Evolutionary conservation across 2,329 filamentous ascomycete species (phyloP).

Genomic region (Ophiognomonia clavigignenti-juglandacearum): DNA sequence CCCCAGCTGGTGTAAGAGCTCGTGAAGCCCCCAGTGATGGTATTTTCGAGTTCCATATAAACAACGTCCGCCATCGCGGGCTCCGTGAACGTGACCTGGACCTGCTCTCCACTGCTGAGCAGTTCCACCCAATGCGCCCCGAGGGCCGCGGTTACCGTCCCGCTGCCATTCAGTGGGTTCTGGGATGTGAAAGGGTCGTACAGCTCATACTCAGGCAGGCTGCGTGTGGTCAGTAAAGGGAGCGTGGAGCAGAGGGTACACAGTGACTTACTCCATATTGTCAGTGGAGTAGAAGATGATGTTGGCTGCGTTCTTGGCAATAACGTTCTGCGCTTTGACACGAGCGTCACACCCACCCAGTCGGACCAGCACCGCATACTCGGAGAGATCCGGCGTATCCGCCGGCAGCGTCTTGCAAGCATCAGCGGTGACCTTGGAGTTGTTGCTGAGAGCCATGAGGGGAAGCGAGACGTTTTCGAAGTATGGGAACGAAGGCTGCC

Average conservation of each 20-base stretch:
- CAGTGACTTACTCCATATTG: slow-evolving; percentile 1
- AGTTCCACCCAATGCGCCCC: slow-evolving; percentile 21
- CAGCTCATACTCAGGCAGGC: background rate
- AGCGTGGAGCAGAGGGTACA: background rate
- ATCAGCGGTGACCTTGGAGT: slow-evolving; percentile 25
- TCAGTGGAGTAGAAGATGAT: slow-evolving; percentile 15
- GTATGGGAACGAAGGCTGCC: slow-evolving; percentile 14
- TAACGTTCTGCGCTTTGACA: slow-evolving; percentile 33
- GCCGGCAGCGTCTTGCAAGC: slow-evolving; percentile 34
- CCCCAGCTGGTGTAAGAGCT: slow-evolving; percentile 53
- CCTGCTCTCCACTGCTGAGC: slow-evolving; percentile 18
- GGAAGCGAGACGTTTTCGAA: slow-evolving; percentile 16
- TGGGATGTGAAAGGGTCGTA: background rate
- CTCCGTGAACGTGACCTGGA: slow-evolving; percentile 20
- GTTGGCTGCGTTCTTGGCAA: slow-evolving; percentile 32
- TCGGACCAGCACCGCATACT: slow-evolving; percentile 35
- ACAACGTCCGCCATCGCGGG: background rate
- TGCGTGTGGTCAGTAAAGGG: background rate
- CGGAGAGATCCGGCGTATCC: slow-evolving; percentile 33
- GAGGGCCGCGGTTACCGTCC: slow-evolving; percentile 17
- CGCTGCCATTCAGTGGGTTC: slow-evolving; percentile 15
- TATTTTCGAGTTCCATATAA: slow-evolving; percentile 26
- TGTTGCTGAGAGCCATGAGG: slow-evolving; percentile 26
- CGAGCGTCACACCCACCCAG: slow-evolving; percentile 23
- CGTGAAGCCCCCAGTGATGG: slow-evolving; percentile 41